Base-by-base conservation (phyloP, 2,329 filamentous ascomycete species). In the Metarhizium anisopliae region DNA sequence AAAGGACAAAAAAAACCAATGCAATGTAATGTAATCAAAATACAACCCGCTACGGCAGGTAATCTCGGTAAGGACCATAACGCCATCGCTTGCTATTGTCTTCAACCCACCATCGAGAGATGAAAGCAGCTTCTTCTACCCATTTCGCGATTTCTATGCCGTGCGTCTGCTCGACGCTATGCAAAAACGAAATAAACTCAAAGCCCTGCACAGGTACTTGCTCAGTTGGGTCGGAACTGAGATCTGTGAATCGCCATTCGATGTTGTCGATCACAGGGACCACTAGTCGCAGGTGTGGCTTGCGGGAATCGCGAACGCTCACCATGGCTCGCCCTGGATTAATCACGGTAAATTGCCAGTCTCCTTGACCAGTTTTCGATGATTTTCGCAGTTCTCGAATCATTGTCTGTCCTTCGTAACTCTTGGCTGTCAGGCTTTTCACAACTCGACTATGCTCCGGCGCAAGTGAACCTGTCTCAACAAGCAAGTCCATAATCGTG, bases 371-470 rank as follows among this genome's bases (percentile, higher is more conserved):
- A 1, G 58, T 58, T 35, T 52, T 57, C 13, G 60, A 62, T 1
- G 47, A 40, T 1, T 56, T 62, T 51, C 60, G 62, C 20, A 66
- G 61, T 0, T 65, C 63, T 7, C 69, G 68, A 42, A 71, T 65
- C 8, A 71, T 61, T 3, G 68, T 70, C 50, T 70, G 67, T 3
- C 69, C 69, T 50, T 71, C 69, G 49, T 70, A 71, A 54, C 69
- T 68, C 14, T 7, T 14, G 20, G 63, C 57, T 2, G 64, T 55
- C 8, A 71, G 61, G 35, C 69, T 66, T 2, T 54, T 58, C 1
- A 66, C 66, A 14, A 66, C 63, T 4, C 55, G 49, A 16, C 56
- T 60, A 18, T 66, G 64, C 43, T 60, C 59, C 4, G 61, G 54
- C 54, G 63, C 63, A 35, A 71, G 66, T 8, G 69, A 71, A 11